Evolutionary conservation across 2,329 filamentous ascomycete species (phyloP), one percentile per base, ranked within the genome.

Genomic region (Kalaharituber pfeilii): DNA sequence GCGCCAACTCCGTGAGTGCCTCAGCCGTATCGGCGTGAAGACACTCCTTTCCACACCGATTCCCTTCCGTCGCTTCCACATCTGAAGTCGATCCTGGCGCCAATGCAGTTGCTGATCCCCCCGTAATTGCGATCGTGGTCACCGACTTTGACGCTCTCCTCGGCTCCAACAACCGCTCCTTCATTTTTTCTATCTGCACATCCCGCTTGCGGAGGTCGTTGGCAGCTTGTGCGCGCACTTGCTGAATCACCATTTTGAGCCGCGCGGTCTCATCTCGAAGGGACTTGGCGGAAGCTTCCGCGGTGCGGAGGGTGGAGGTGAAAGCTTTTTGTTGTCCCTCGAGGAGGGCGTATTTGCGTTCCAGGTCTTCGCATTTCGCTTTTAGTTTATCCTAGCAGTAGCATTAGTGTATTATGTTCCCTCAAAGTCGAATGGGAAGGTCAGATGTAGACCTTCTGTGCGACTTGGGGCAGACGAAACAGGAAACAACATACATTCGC

Each of bases 151-250:
- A 26, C 9, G 28, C 47, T 71, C 72, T 45, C 73, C 73, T 39
- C 65, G 77, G 76, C 53, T 91, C 85, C 2, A 79, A 75, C 58
- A 96, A 74, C 66, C 94, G 86, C 62, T 82, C 83, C 72, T 95
- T 96, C 59, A 98, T 73, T 39, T 81, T 80, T 59, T 94, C 84
- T 60, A 96, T 82, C 68, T 94, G 85, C 45, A 86, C 74, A 66
- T 98, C 91, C 42, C 89, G 80, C 65, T 93, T 89, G 57, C 89
- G 81, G 47, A 95, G 78, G 65, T 98, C 91, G 61, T 86, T 94
- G 50, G 86, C 82, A 68, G 88, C 96, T 59, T 88, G 81, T 5
- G 83, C 79, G 57, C 89, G 80, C 2, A 91, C 83, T 68, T 96
- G 89, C 27, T 82, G 77, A 1, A 94, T 79, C 2, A 84, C 77